Evolutionary conservation across 352 stramenopile species (phyloP).

Genomic region (Phytopythium litorale): DNA sequence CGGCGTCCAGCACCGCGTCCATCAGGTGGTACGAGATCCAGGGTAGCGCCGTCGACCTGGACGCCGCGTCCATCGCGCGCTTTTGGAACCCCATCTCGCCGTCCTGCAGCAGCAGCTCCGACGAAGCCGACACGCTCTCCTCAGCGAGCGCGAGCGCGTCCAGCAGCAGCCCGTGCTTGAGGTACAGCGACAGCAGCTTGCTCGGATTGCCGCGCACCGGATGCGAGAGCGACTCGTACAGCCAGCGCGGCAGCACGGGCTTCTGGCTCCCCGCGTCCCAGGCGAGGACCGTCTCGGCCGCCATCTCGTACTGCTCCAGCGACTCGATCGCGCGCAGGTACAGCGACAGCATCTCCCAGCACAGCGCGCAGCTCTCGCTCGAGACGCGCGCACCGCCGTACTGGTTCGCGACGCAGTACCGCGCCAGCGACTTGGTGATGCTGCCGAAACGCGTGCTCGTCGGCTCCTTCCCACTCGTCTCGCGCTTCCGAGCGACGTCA

Average conservation of each 20-base stretch:
- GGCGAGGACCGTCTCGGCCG: constrained; percentile 46
- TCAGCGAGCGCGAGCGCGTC: constrained; percentile 60
- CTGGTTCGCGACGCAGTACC: constrained; percentile 57
- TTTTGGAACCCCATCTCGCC: constrained; percentile 30
- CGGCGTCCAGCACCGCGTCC: constrained; percentile 52
- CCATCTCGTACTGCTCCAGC: constrained; percentile 52
- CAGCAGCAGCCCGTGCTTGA: constrained; percentile 58
- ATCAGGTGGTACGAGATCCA: constrained; percentile 75
- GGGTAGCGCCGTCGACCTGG: constrained; percentile 24
- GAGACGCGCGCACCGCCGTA: constrained; percentile 25
- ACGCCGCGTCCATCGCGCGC: constrained; percentile 19
- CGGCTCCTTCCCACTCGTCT: constrained; percentile 12
- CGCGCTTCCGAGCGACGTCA: constrained; percentile 29
- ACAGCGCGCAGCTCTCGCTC: constrained; percentile 25
- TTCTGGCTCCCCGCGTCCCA: constrained; percentile 50
- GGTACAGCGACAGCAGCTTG: constrained; percentile 51
- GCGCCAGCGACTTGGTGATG: constrained; percentile 63
- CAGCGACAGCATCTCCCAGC: constrained; percentile 54
- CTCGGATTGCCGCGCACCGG: constrained; percentile 39
- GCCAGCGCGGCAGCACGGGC: constrained; percentile 55
- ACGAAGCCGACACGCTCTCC: constrained; percentile 22
- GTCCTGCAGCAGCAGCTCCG: constrained; percentile 33
- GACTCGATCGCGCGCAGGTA: constrained; percentile 37
- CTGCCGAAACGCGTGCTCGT: constrained; percentile 17
- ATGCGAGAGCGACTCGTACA: constrained; percentile 36